Percentiles rank a stretch among this genome's conserved stretches.
phyloP scores from a whole-genome alignment of 2,329 filamentous ascomycete genomes.

The Alternaria metachromatica region DNA sequence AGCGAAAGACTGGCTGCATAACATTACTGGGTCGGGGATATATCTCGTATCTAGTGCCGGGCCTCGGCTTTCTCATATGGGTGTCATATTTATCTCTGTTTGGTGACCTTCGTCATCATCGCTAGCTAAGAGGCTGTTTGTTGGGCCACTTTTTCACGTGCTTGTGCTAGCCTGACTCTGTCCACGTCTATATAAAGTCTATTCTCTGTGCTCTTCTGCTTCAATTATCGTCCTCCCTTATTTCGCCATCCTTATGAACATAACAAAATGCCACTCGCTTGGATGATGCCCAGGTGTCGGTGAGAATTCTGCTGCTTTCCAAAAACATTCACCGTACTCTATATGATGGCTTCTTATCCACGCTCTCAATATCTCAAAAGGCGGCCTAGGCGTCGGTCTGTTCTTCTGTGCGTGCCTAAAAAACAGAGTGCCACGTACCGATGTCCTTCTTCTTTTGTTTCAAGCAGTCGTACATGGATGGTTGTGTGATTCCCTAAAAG shows the following conservation, averaged over 20 bases:
- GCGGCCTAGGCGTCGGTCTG: background rate
- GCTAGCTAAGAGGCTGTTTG: background rate
- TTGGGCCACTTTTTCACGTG: background rate
- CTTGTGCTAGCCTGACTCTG: background rate
- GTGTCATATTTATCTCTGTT: background rate
- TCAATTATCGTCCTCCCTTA: background rate
- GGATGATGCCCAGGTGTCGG: too few species aligned
- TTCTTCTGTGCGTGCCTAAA: background rate
- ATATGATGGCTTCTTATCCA: background rate
- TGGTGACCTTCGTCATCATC: background rate
- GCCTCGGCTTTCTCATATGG: background rate
- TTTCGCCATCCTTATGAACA: background rate
- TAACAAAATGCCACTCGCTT: too few species aligned
- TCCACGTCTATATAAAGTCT: background rate
- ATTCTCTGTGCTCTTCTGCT: background rate
- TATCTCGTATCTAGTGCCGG: background rate
- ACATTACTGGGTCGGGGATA: background rate
- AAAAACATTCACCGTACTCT: background rate
- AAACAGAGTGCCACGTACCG: too few species aligned
- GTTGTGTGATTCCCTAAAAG: background rate
- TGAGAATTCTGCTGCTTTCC: background rate
- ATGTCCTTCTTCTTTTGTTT: background rate
- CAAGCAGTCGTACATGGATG: accelerated
- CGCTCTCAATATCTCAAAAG: background rate
- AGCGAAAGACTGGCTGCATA: background rate